Evolutionary conservation across 2,329 filamentous ascomycete species (phyloP).

Genomic region (Neofusicoccum ribis): DNA sequence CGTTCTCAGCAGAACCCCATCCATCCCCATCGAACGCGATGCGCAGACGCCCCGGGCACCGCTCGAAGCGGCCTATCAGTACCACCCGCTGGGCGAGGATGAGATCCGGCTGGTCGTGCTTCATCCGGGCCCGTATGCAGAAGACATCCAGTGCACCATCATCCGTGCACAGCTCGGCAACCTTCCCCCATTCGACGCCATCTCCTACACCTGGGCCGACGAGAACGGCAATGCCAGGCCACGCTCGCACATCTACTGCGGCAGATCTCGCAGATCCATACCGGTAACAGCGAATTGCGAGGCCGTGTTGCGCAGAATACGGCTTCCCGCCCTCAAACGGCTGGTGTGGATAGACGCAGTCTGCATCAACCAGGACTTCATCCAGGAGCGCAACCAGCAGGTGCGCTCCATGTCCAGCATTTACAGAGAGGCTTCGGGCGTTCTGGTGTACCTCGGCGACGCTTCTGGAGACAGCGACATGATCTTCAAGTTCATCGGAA

Average conservation of each 20-base stretch:
- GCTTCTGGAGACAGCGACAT: not conserved
- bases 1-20: no score
- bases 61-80: not conserved
- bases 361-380: not conserved
- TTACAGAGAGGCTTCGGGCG: not conserved
- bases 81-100: not conserved
- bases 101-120: not conserved
- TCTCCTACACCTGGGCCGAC: constrained; percentile 9
- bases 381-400: not conserved
- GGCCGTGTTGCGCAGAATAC: not conserved
- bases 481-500: not conserved
- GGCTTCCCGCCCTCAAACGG: not conserved
- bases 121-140: not conserved
- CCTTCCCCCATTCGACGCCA: not conserved
- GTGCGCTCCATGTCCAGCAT: not conserved
- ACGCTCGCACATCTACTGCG: not conserved
- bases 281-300: not conserved
- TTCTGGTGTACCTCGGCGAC: not conserved
- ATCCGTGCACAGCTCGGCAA: not conserved
- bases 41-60: no score
- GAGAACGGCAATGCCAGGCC: not conserved
- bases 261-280: not conserved
- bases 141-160: not conserved
- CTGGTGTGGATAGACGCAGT: constrained; percentile 6
- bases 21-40: no score